These are phyloP conservation scores for Rutstroemia sp. DNA, from an alignment of 2,329 filamentous ascomycete genomes.

Conservation along the genomic window DNA sequence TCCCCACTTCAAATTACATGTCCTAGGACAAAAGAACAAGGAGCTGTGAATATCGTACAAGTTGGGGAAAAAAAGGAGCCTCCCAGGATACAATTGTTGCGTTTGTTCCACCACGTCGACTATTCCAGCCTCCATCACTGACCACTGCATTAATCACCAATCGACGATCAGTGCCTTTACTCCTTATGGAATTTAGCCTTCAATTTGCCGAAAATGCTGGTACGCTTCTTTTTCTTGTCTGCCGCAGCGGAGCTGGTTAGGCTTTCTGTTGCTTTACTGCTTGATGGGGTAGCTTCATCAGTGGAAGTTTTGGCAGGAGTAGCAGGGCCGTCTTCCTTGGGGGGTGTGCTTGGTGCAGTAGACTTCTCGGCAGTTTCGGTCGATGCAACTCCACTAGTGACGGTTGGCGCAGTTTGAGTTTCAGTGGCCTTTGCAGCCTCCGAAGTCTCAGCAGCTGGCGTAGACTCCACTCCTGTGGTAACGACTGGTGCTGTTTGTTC, in stretches of 20 bases:
- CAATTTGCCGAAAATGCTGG: constrained; percentile 35
- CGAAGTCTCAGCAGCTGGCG: constrained; percentile 16
- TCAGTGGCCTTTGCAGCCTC: constrained; percentile 19
- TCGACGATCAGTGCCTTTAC: constrained; percentile 8
- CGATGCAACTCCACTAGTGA: constrained; percentile 22
- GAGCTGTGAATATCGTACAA: constrained; percentile 10
- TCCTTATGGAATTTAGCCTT: constrained; percentile 43
- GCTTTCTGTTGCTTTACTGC: constrained; percentile 23
- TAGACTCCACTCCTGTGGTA: constrained; percentile 21
- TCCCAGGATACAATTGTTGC: constrained; percentile 5
- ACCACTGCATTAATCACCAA: constrained; percentile 11
- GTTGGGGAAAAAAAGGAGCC: constrained; percentile 1
- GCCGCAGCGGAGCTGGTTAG: constrained; percentile 17
- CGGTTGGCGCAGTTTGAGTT: constrained; percentile 18
- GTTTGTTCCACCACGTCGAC: not conserved
- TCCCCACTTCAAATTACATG: constrained; percentile 7
- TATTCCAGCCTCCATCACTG: not conserved
- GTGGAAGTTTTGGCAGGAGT: constrained; percentile 20
- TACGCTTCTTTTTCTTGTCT: constrained; percentile 32
- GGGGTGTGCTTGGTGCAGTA: constrained; percentile 14
- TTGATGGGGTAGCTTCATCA: constrained; percentile 20
- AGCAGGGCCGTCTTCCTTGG: constrained; percentile 14
- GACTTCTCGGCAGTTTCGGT: constrained; percentile 16
- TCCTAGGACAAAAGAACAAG: constrained; percentile 4
- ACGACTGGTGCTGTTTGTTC: constrained; percentile 19